A percentile compares a stretch with the other conserved stretches of the same genome.
These are phyloP conservation scores for Solanum clarkiae DNA, from an alignment of 257 asterid species.

Conservation along the genomic window DNA sequence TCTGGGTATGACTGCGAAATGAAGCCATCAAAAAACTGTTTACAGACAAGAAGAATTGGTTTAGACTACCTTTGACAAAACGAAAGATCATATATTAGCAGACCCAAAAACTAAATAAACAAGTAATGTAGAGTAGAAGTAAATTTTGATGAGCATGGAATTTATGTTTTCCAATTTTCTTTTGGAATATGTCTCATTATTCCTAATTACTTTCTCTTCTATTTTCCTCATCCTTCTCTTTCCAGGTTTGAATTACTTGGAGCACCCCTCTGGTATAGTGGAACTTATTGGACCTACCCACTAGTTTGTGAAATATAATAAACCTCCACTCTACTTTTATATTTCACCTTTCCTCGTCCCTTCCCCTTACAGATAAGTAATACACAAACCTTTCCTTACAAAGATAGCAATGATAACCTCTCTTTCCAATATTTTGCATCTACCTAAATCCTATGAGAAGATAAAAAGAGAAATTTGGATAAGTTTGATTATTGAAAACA, in stretches of 20 bases:
- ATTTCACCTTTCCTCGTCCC: neutral
- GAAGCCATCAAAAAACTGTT: constrained; percentile 78
- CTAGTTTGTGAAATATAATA: neutral
- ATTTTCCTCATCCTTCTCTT: neutral
- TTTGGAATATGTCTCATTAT: neutral
- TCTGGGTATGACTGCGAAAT: constrained; percentile 59
- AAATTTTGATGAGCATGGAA: neutral
- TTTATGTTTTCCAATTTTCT: neutral
- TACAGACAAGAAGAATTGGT: constrained; percentile 29
- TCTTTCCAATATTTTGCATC: neutral
- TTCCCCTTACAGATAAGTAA: neutral
- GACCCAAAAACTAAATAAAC: neutral
- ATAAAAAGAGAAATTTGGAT: neutral
- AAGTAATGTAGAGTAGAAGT: neutral
- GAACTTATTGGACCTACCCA: neutral
- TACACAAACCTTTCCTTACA: neutral
- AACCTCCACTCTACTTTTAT: neutral
- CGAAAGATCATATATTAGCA: neutral
- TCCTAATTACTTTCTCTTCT: neutral
- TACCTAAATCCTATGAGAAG: neutral
- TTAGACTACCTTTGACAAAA: neutral
- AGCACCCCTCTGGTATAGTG: neutral
- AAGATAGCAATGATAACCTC: neutral
- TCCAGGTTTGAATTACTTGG: neutral
- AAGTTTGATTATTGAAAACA: neutral